Conservation (phyloP, 2,329 filamentous ascomycete genomes). For the Claviceps sp. region DNA sequence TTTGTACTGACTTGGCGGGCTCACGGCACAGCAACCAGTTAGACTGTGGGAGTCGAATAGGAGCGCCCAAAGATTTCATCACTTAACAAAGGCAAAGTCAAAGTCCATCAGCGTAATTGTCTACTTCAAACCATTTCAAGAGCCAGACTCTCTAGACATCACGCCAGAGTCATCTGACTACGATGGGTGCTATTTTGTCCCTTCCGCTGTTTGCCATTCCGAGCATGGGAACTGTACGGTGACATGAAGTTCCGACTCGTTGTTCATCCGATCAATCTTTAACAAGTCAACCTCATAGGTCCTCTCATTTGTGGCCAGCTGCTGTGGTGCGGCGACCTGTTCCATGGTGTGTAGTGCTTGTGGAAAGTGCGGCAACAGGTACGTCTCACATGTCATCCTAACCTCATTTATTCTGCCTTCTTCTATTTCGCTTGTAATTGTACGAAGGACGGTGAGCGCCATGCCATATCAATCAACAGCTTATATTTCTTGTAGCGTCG, state of each 20-base stretch:
- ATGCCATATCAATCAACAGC: too few relatives aligned
- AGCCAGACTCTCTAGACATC: not conserved
- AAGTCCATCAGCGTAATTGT: too few relatives aligned
- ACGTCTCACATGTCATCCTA: slow-evolving; percentile 8
- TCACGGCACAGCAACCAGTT: too few relatives aligned
- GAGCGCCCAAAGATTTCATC: too few relatives aligned
- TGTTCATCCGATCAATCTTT: not conserved
- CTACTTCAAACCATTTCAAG: too few relatives aligned
- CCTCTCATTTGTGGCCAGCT: slow-evolving; percentile 69
- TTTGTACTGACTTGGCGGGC: too few relatives aligned
- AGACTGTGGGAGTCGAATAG: too few relatives aligned
- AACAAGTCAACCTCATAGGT: slow-evolving; percentile 34
- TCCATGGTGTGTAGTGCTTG: slow-evolving; percentile 92
- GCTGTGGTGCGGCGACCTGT: slow-evolving; percentile 92
- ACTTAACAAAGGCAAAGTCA: too few relatives aligned
- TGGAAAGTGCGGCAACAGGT: slow-evolving; percentile 95
- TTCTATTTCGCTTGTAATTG: not conserved
- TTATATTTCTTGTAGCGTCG: slow-evolving; percentile 47
- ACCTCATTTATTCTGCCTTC: not conserved
- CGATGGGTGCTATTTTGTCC: slow-evolving; percentile 85
- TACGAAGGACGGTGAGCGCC: not conserved
- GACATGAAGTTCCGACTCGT: not conserved
- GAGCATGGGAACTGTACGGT: slow-evolving; percentile 68
- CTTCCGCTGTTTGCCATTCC: slow-evolving; percentile 81
- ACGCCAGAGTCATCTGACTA: not conserved